These are phyloP conservation scores for Populus hybrid DNA, from an alignment of 441 rosid genomes.

Conservation along the genomic window DNA sequence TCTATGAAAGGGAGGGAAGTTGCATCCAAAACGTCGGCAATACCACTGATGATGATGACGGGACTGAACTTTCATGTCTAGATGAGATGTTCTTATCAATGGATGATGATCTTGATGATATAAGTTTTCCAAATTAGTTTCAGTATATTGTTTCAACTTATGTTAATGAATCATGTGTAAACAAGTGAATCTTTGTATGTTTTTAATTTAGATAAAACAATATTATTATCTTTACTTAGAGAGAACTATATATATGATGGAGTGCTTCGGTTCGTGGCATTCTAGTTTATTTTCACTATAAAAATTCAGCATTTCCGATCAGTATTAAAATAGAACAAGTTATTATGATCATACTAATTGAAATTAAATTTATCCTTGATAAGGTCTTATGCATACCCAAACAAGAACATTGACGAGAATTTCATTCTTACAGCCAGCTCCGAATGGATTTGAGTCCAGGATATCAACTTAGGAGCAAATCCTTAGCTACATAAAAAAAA, in stretches of 20 bases:
- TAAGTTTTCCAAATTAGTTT: conserved; percentile 20
- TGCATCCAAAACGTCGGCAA: not conserved
- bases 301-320: too few relatives aligned
- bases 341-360: too few relatives aligned
- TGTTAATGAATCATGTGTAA: not conserved
- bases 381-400: not conserved
- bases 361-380: too few relatives aligned
- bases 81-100: conserved; percentile 48
- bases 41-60: conserved; percentile 27
- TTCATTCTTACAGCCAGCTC: not conserved
- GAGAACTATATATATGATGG: too few relatives aligned
- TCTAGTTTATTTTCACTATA: too few relatives aligned
- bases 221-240: too few relatives aligned
- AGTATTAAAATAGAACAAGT: too few relatives aligned
- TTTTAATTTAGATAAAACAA: not conserved
- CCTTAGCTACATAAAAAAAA: not conserved
- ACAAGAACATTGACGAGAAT: too few relatives aligned
- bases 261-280: too few relatives aligned
- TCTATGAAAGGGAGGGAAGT: conserved; percentile 26
- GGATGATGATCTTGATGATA: conserved; percentile 41
- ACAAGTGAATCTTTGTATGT: not conserved
- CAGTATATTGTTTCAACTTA: not conserved
- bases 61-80: conserved; percentile 39
- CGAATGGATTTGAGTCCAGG: not conserved
- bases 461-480: not conserved